Base-by-base conservation (phyloP, 2,329 filamentous ascomycete genomes). In the Paracamarosporium sp. region DNA sequence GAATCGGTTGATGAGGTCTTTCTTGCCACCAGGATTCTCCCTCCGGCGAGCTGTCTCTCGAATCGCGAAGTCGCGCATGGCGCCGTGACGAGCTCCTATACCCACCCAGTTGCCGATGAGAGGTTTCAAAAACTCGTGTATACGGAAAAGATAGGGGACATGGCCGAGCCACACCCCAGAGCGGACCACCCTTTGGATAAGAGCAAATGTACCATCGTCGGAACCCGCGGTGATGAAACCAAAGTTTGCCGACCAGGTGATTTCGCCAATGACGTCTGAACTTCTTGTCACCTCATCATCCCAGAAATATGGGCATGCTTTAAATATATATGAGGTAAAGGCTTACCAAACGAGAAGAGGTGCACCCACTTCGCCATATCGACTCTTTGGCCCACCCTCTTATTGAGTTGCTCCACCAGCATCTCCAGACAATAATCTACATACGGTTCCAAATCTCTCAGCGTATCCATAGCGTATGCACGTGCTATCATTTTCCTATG, bases 231-330 rank as follows among this genome's bases (percentile, higher is more conserved):
- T 72, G 61, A 79, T 66, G 56, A 78, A 78, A 20, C 73, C 72
- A 53, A 78, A 78, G 24, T 63, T 64, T 45, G 71, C 68, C 20
- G 69, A 72, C 55, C 77, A 78, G 1, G 76, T 77, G n/a, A 79
- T 60, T 59, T 77, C 75, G 25, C 77, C 77, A 25, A 79, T 78
- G n/a, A 79, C 69, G 61, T 79, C 76, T 75, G 24, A 13, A 8
- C 17, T 12, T 3, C n/a, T 15, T 9, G 30, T 45, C 4, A 45
- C 5, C 13, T 11, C 30, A n/a, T 6, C 3, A n/a, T n/a, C 27
- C 30, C 25, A 12, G 6, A 28, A 7, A 2, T 9, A 2, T 28
- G 17, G 4, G 11, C 6, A 22, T 9, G 9, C 9, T 22, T 2
- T 2, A 5, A 1, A 8, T 6, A 11, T 6, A 5, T 40, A 17